Evolutionary conservation across 345 rosid genomes (phyloP).

Genomic region (Trapa incisa): DNA sequence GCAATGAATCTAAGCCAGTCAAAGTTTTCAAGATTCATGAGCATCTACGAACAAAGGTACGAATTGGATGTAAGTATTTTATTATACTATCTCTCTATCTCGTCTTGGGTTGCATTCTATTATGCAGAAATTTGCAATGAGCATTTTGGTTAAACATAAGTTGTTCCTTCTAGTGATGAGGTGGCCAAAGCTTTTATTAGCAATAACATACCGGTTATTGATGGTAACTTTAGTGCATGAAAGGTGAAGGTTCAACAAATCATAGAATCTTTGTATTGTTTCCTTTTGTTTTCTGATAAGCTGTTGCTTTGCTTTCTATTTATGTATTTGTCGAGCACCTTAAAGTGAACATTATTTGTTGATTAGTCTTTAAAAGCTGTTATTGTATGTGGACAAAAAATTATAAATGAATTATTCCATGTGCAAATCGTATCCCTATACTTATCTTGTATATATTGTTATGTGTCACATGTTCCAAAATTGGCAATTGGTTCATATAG

Average conservation of each 20-base stretch:
- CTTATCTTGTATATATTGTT: background rate
- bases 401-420: background rate
- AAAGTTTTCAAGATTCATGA: slow-evolving; percentile 45
- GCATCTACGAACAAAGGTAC: slow-evolving; percentile 45
- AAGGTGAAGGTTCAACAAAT: background rate
- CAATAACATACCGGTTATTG: background rate
- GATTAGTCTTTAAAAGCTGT: background rate
- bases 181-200: background rate
- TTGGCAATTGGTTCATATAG: slow-evolving; percentile 62
- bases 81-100: background rate
- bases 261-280: background rate
- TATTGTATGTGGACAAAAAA: background rate
- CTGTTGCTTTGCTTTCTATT: background rate
- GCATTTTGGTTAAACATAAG: background rate
- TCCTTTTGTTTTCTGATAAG: no score
- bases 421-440: background rate
- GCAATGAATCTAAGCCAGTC: slow-evolving; percentile 44
- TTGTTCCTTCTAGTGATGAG: background rate
- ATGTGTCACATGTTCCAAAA: background rate
- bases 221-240: background rate
- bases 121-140: background rate
- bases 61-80: background rate
- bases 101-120: background rate
- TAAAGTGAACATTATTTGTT: background rate
- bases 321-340: background rate